phyloP scores from a whole-genome alignment of 805 yeast genomes.

The Barnettozyma pratensis region DNA sequence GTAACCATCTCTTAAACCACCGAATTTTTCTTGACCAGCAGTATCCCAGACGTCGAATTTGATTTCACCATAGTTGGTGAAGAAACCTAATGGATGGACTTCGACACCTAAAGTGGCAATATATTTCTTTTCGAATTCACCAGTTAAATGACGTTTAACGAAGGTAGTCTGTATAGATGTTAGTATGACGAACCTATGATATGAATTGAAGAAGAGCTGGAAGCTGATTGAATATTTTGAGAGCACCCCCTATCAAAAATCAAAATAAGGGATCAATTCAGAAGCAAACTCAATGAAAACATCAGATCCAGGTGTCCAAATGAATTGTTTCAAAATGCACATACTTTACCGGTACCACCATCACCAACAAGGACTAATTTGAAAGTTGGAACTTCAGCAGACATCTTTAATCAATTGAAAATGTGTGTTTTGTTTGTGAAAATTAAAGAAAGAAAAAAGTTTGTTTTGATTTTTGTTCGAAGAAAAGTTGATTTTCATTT shows the following conservation, averaged over 20 bases:
- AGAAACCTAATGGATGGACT: slow-evolving; percentile 97
- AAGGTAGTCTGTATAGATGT: slow-evolving; percentile 69
- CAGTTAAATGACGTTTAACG: slow-evolving; percentile 98
- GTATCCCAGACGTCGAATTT: slow-evolving; percentile 99
- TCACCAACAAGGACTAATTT: slow-evolving; percentile 99
- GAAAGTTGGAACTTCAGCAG: slow-evolving; percentile 86
- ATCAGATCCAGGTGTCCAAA: no score
- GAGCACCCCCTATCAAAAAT: background rate
- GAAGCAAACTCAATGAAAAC: no score
- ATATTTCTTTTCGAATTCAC: slow-evolving; percentile 98
- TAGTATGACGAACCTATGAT: slow-evolving; percentile 5
- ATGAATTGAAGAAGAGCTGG: no score
- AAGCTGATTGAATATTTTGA: no score
- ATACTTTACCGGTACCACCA: slow-evolving; percentile 98
- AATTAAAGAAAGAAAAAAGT: background rate
- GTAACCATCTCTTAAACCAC: slow-evolving; percentile 99
- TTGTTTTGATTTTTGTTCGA: background rate
- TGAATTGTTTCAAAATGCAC: slow-evolving; percentile 20
- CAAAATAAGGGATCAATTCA: slow-evolving; percentile 3
- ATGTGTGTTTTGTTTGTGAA: background rate
- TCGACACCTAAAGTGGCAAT: slow-evolving; percentile 99
- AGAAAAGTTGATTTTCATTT: background rate
- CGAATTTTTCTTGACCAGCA: slow-evolving; percentile 99
- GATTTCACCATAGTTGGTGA: slow-evolving; percentile 97
- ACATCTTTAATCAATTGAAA: slow-evolving; percentile 34